Conservation (phyloP, 75 land plant genomes). For the Pinus taeda region DNA sequence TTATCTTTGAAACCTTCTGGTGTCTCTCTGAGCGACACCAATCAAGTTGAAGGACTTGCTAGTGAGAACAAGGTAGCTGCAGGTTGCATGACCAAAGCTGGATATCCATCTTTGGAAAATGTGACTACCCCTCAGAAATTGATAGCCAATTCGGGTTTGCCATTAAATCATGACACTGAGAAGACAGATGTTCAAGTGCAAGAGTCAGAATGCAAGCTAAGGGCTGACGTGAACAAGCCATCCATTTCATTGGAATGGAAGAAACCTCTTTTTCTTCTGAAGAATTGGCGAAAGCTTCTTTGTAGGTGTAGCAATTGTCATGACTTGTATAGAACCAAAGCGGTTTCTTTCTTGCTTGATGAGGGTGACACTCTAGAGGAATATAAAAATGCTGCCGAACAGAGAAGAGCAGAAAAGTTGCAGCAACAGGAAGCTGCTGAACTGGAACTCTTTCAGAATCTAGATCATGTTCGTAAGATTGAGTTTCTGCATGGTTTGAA, state of each 20-base stretch:
- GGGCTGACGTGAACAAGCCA: too few species aligned
- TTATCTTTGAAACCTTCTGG: neutral
- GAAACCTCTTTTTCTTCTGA: slow-evolving; percentile 25
- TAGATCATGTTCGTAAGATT: slow-evolving; percentile 31
- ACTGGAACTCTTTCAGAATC: slow-evolving; percentile 15
- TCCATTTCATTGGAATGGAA: neutral
- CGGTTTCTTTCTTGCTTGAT: slow-evolving; percentile 27
- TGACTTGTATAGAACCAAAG: slow-evolving; percentile 21
- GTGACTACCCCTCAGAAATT: neutral
- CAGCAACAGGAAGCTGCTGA: slow-evolving; percentile 16
- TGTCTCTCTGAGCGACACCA: neutral
- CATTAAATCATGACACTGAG: neutral
- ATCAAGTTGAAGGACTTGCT: neutral
- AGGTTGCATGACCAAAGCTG: neutral
- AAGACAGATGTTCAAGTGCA: too few species aligned
- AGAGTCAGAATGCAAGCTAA: too few species aligned
- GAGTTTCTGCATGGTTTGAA: slow-evolving; percentile 37
- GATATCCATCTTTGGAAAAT: neutral
- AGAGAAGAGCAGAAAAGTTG: slow-evolving; percentile 24
- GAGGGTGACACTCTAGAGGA: slow-evolving; percentile 22
- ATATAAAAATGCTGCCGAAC: slow-evolving; percentile 36
- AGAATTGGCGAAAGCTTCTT: slow-evolving; percentile 25
- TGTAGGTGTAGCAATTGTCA: slow-evolving; percentile 27
- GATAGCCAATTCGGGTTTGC: neutral
- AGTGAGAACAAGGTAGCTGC: neutral